These are phyloP conservation scores for Boletus reticulatus DNA, from an alignment of 768 basidiomycete genomes.

Conservation along the genomic window DNA sequence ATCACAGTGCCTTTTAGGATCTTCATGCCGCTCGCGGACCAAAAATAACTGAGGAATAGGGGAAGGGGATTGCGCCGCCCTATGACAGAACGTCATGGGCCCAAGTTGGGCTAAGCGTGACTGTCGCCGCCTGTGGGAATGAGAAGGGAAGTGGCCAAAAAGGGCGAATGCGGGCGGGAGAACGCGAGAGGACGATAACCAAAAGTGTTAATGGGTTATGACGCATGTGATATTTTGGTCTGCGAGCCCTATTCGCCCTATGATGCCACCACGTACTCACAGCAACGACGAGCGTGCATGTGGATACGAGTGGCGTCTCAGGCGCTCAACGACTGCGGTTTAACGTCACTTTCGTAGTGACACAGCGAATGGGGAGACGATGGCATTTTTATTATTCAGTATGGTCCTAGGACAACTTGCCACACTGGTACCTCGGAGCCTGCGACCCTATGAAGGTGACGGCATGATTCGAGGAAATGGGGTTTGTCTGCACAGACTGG, in stretches of 20 bases:
- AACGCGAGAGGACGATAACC: not conserved
- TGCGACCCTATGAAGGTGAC: constrained; percentile 21
- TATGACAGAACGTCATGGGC: not conserved
- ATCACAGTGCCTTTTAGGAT: not conserved
- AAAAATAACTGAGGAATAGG: constrained; percentile 4
- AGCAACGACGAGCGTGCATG: not conserved
- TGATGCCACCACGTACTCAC: not conserved
- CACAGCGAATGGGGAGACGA: not conserved
- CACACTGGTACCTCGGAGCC: constrained; percentile 7
- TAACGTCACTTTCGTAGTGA: not conserved
- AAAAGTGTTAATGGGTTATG: not conserved
- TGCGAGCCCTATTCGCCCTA: not conserved
- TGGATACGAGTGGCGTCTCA: not conserved
- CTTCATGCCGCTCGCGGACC: not conserved
- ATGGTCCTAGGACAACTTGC: not conserved
- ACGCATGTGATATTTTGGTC: not conserved
- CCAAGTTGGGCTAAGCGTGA: not conserved
- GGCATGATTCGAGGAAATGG: not conserved
- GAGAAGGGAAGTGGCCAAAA: constrained; percentile 2
- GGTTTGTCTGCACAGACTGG: no score
- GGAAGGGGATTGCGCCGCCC: not conserved
- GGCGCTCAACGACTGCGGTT: not conserved
- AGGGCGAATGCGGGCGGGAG: not conserved
- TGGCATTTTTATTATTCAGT: not conserved
- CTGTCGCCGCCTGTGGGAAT: not conserved